Evolutionary conservation across 179 eudicot species (phyloP), one percentile per base, ranked within the genome.

Genomic region (Beta lomatogona): DNA sequence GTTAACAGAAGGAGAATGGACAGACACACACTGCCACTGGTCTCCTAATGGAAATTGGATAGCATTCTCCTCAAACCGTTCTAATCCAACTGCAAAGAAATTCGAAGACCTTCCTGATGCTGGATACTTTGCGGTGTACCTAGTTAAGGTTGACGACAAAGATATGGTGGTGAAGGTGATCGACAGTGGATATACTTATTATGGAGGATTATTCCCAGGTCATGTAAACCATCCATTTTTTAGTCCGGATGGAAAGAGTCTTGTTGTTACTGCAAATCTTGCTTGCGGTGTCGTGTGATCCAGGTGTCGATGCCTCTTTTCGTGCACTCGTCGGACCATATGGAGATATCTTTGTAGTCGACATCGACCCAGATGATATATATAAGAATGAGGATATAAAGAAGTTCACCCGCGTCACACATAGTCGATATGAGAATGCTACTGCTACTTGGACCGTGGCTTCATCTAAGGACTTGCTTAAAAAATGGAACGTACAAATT

Each of bases 11-110:
- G 87, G 87, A 6, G 31, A 65, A 0, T 85, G 84, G 64, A 73
- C n/a, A 3, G 87, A 85, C 80, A 85, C 87, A 75, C 85, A 85
- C 60, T 82, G 79, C 28, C 36, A 84, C 4, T 84, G 86, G 79
- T 84, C 81, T 3, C 84, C 86, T 5, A 77, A 55, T 3, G 79
- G 75, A 18, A 19, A 81, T 0, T 84, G 83, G 86, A 81, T 84
- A 28, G 84, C 44, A n/a, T 84, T 77, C 58, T 60, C 86, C 4
- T 84, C 86, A 7, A 81, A 46, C 21, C 76, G 84, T 2, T 6
- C 58, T 1, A 81, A 73, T 52, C 81, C 84, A 0, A 21, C 44
- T 14, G 82, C 84, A 8, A 18, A 25, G 36, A 7, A 41, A 0
- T 21, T 6, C 0, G 68, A 78, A 2, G 76, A 75, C 7, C 58